A percentile compares a stretch with the other conserved stretches of the same genome.
phyloP scores from a whole-genome alignment of 371 early-diverging fungal species.

The Zychaea mexicana region DNA sequence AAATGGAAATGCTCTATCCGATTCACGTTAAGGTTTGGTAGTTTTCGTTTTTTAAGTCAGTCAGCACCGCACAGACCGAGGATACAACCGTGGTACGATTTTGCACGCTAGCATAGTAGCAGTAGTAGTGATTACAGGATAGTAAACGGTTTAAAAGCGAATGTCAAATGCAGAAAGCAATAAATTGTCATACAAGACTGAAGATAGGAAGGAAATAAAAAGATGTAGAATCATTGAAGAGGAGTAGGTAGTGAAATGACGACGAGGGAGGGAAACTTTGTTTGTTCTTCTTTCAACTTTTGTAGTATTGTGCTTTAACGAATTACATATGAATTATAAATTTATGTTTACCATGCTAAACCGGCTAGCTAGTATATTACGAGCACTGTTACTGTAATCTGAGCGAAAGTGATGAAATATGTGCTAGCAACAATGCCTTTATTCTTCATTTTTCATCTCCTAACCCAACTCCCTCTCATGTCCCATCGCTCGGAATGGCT shows the following conservation, averaged over 20 bases:
- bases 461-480: no score
- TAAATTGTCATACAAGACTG: neutral
- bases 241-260: neutral
- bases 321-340: neutral
- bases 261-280: neutral
- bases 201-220: neutral
- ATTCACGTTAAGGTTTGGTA: neutral
- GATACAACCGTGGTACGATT: neutral
- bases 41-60: neutral
- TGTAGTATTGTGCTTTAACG: neutral
- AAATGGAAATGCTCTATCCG: neutral
- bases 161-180: neutral
- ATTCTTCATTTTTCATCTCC: no score
- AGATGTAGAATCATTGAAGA: neutral
- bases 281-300: neutral
- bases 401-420: no score
- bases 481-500: no score
- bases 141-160: no score
- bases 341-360: neutral
- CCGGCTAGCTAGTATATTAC: no score
- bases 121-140: no score
- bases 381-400: no score
- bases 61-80: conserved; percentile 3
- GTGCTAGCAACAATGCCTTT: no score
- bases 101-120: no score